Conservation (phyloP, 2,329 filamentous ascomycete species). For the Exophiala viscosa region DNA sequence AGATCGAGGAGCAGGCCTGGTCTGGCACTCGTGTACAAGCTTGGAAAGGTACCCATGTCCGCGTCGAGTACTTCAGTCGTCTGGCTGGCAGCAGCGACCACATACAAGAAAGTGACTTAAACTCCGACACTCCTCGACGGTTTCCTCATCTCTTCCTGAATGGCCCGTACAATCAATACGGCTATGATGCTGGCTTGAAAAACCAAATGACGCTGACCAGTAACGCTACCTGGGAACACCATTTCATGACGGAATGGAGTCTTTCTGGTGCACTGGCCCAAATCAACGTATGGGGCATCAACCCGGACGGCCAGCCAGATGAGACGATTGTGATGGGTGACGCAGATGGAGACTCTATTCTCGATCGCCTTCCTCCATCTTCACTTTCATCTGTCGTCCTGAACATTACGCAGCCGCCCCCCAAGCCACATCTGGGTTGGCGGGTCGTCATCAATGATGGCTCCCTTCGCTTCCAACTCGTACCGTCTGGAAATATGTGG, state of each 20-base stretch:
- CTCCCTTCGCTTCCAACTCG: slow-evolving; percentile 49
- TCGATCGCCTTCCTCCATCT: slow-evolving; percentile 60
- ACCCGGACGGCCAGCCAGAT: slow-evolving; percentile 60
- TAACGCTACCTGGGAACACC: slow-evolving; percentile 54
- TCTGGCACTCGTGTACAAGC: slow-evolving; percentile 55
- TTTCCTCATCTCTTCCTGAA: slow-evolving; percentile 63
- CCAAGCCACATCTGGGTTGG: slow-evolving; percentile 55
- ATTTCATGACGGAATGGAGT: slow-evolving; percentile 60
- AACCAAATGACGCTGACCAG: slow-evolving; percentile 51
- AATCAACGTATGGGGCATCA: slow-evolving; percentile 65
- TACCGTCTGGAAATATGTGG: slow-evolving; percentile 53
- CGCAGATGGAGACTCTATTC: slow-evolving; percentile 56
- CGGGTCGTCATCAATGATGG: slow-evolving; percentile 55
- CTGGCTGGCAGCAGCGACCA: slow-evolving; percentile 58
- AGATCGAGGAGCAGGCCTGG: slow-evolving; percentile 51
- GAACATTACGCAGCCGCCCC: slow-evolving; percentile 57
- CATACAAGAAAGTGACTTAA: slow-evolving; percentile 57
- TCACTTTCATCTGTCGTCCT: slow-evolving; percentile 54
- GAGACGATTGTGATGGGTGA: slow-evolving; percentile 59
- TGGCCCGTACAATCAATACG: slow-evolving; percentile 61
- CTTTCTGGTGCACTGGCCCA: slow-evolving; percentile 53
- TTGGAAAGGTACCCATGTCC: slow-evolving; percentile 61
- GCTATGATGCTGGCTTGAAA: slow-evolving; percentile 58
- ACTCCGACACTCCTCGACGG: slow-evolving; percentile 41
- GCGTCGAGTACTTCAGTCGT: slow-evolving; percentile 61